A percentile compares a stretch with the other conserved stretches of the same genome.
phyloP scores from a whole-genome alignment of 225 moss, liverwort and hornwort species.

The Bryum argenteum region DNA sequence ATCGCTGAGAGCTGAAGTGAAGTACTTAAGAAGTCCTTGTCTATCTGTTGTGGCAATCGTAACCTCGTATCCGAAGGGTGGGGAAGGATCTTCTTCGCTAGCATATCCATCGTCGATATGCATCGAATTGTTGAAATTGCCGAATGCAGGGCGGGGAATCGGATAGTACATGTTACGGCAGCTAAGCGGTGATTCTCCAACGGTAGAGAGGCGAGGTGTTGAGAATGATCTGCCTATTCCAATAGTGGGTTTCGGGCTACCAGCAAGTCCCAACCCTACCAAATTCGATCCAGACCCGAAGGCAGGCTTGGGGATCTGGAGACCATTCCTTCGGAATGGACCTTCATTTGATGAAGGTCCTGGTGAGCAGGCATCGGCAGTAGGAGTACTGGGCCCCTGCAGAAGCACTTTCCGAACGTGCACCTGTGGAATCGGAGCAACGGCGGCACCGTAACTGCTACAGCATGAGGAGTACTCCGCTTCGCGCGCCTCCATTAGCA shows the following conservation, averaged over 20 bases:
- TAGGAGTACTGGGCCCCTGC: constrained; percentile 37
- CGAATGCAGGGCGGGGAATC: constrained; percentile 67
- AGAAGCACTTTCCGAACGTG: constrained; percentile 82
- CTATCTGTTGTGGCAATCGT: constrained; percentile 86
- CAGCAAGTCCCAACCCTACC: constrained; percentile 58
- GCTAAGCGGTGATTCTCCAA: constrained; percentile 34
- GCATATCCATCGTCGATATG: constrained; percentile 56
- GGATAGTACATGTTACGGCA: constrained; percentile 32
- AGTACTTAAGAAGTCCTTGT: constrained; percentile 75
- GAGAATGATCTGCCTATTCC: constrained; percentile 42
- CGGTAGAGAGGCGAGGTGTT: constrained; percentile 23
- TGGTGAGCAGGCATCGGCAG: constrained; percentile 37
- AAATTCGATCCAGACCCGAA: constrained; percentile 79
- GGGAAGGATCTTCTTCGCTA: constrained; percentile 53
- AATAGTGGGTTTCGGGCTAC: constrained; percentile 61
- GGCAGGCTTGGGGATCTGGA: constrained; percentile 59
- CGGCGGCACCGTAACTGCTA: constrained; percentile 28
- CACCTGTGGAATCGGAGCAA: constrained; percentile 58
- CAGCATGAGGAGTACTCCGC: constrained; percentile 45
- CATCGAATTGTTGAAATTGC: constrained; percentile 47
- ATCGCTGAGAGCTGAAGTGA: constrained; percentile 73
- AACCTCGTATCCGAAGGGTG: constrained; percentile 71
- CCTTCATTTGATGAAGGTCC: constrained; percentile 38
- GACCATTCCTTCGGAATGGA: constrained; percentile 18
- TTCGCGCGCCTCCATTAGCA: constrained; percentile 71